Conservation (phyloP, 2,329 filamentous ascomycete genomes). For the Fusarium torulosum region DNA sequence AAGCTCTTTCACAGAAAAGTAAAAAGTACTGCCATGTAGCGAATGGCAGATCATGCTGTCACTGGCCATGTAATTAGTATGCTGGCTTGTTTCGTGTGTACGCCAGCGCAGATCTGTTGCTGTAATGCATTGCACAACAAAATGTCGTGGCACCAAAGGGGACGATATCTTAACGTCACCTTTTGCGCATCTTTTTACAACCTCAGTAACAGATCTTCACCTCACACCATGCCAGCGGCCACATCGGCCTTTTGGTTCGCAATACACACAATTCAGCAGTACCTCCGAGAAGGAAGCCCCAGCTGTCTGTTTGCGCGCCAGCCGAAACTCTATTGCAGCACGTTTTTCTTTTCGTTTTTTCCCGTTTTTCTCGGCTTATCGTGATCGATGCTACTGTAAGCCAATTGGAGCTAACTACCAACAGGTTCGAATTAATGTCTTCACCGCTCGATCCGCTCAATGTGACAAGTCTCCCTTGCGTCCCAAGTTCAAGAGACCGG, state of each 20-base stretch:
- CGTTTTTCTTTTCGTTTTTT: neutral
- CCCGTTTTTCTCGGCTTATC: neutral
- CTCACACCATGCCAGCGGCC: slow-evolving; percentile 3
- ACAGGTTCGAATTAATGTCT: slow-evolving; percentile 22
- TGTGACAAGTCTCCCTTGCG: slow-evolving; percentile 40
- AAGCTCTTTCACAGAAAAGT: slow-evolving; percentile 1
- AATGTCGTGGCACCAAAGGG: slow-evolving; percentile 34
- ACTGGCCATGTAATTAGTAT: slow-evolving; percentile 11
- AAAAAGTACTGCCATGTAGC: neutral
- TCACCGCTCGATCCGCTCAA: slow-evolving; percentile 33
- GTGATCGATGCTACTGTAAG: slow-evolving; percentile 2
- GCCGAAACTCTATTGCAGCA: slow-evolving; percentile 30
- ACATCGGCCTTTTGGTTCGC: neutral
- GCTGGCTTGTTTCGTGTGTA: slow-evolving; percentile 36
- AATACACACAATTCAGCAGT: slow-evolving; percentile 4
- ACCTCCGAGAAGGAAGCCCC: slow-evolving; percentile 8
- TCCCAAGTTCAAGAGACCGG: slow-evolving; percentile 6
- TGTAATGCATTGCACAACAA: slow-evolving; percentile 24
- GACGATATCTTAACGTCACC: slow-evolving; percentile 33
- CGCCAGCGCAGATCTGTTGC: slow-evolving; percentile 28
- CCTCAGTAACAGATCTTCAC: slow-evolving; percentile 37
- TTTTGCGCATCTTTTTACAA: slow-evolving; percentile 17
- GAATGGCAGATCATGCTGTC: slow-evolving; percentile 32
- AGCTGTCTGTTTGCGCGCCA: slow-evolving; percentile 23
- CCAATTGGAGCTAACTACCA: slow-evolving; percentile 13